These are phyloP conservation scores for Pleomassaria siparia DNA, from an alignment of 2,329 filamentous ascomycete species.

Conservation along the genomic window DNA sequence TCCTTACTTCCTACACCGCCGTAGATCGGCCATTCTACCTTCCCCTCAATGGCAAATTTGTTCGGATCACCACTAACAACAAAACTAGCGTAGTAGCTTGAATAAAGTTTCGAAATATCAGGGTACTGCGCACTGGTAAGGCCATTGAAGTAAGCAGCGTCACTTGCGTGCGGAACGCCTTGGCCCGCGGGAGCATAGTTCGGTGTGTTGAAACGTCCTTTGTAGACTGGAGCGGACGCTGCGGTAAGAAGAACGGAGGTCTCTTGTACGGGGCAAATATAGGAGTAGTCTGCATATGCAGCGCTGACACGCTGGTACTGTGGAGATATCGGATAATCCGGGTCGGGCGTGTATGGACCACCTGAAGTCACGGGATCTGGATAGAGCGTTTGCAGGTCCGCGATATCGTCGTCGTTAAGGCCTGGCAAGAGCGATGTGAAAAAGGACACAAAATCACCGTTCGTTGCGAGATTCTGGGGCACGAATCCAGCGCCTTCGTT, in stretches of 20 bases:
- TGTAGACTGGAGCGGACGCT: conserved; percentile 31
- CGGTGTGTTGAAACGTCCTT: conserved; percentile 40
- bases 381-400: conserved; percentile 32
- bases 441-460: conserved; percentile 40
- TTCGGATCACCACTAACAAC: conserved; percentile 40
- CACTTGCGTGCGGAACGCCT: conserved; percentile 38
- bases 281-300: conserved; percentile 42
- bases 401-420: conserved; percentile 29
- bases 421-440: conserved; percentile 33
- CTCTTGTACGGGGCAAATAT: conserved; percentile 41
- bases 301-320: conserved; percentile 51
- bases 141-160: conserved; percentile 35
- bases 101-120: conserved; percentile 34
- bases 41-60: conserved; percentile 19
- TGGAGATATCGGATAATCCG: conserved; percentile 42
- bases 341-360: conserved; percentile 28
- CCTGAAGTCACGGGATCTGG: conserved; percentile 21
- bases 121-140: conserved; percentile 27
- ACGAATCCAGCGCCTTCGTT: conserved; percentile 37
- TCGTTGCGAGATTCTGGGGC: conserved; percentile 36
- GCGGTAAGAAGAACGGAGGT: conserved; percentile 27
- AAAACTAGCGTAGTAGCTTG: conserved; percentile 40
- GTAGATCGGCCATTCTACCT: conserved; percentile 35
- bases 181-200: conserved; percentile 26
- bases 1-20: conserved; percentile 13